These are phyloP conservation scores for Diacronema lutheri DNA, from an alignment of 78 protist genomes.

Conservation along the genomic window DNA sequence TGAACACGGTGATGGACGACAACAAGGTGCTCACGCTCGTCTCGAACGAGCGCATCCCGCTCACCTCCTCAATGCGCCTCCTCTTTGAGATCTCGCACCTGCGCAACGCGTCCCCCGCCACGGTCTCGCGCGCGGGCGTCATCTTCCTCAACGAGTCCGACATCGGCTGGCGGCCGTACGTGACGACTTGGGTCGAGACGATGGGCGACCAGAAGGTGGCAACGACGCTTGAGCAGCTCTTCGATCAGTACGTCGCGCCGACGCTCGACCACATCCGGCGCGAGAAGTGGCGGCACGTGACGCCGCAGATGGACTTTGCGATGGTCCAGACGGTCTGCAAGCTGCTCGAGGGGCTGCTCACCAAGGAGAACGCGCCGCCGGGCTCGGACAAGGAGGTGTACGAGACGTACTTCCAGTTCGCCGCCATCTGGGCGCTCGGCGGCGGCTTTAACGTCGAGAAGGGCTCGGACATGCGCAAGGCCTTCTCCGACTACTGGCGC, in stretches of 20 bases:
- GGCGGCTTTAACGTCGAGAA: conserved; percentile 53
- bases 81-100: conserved; percentile 76
- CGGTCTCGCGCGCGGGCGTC: conserved; percentile 91
- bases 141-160: conserved; percentile 77
- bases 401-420: conserved; percentile 47
- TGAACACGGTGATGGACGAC: conserved; percentile 93
- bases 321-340: conserved; percentile 35
- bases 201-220: not conserved
- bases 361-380: not conserved
- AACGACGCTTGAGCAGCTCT: not conserved
- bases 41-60: conserved; percentile 85
- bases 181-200: conserved; percentile 64
- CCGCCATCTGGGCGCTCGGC: conserved; percentile 72
- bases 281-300: not conserved
- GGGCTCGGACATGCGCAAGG: not conserved
- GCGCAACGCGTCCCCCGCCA: conserved; percentile 81
- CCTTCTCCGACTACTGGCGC: conserved; percentile 40
- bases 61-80: conserved; percentile 74
- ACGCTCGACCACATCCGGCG: not conserved
- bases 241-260: conserved; percentile 39
- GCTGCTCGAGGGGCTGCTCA: conserved; percentile 46
- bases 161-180: conserved; percentile 79
- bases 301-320: conserved; percentile 9
- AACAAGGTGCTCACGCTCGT: conserved; percentile 87
- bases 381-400: not conserved